phyloP scores from a whole-genome alignment of 257 asterid species.

The Linderniella brevidens region DNA sequence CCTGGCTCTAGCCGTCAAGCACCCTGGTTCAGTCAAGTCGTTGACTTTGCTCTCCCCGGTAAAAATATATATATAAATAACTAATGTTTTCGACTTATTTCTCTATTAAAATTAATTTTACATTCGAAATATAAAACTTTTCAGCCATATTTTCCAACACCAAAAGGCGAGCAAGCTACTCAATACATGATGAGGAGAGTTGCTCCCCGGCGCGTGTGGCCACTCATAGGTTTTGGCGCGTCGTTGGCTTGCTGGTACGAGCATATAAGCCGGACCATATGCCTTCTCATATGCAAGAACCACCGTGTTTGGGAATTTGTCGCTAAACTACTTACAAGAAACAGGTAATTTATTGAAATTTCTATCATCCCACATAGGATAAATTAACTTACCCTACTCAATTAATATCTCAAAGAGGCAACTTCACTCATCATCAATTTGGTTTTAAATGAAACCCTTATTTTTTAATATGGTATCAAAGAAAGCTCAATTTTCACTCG shows the following conservation, averaged over 20 bases:
- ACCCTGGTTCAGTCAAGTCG: conserved; percentile 49
- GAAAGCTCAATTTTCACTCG: too few relatives aligned
- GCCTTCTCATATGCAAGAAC: conserved; percentile 75
- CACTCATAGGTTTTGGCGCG: conserved; percentile 57
- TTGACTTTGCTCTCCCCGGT: conserved; percentile 84
- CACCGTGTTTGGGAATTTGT: conserved; percentile 83
- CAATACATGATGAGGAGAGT: conserved; percentile 76
- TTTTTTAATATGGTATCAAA: too few relatives aligned
- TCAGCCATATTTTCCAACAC: conserved; percentile 91
- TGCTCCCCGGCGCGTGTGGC: conserved; percentile 93
- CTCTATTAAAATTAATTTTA: not conserved
- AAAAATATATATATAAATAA: not conserved
- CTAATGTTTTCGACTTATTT: not conserved
- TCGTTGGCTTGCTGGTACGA: conserved; percentile 95
- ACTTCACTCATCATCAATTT: too few relatives aligned
- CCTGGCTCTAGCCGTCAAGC: conserved; percentile 69
- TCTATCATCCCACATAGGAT: not conserved
- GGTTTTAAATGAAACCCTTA: not conserved
- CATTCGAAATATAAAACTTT: not conserved
- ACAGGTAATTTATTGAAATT: too few relatives aligned
- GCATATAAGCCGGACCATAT: conserved; percentile 63
- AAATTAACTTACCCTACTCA: not conserved
- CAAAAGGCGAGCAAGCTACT: conserved; percentile 58
- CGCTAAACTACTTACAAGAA: conserved; percentile 62
- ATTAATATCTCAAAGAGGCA: too few relatives aligned